These are phyloP conservation scores for Garcia nutans DNA, from an alignment of 345 rosid species.

Conservation along the genomic window DNA sequence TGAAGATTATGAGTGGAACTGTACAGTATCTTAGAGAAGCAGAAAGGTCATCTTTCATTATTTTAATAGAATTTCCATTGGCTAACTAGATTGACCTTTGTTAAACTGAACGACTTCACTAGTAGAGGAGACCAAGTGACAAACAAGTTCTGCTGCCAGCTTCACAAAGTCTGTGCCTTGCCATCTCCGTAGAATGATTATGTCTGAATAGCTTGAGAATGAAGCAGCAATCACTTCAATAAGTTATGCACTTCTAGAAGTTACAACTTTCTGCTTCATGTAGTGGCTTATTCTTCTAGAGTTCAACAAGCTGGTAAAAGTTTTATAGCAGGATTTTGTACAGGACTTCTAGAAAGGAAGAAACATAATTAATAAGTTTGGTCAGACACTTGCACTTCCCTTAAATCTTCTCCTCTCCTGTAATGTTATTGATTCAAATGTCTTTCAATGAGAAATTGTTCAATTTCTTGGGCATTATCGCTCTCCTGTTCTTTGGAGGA, in stretches of 20 bases:
- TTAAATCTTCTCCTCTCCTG: neutral
- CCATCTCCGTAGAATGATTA: neutral
- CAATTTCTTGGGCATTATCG: neutral
- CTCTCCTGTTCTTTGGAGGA: neutral
- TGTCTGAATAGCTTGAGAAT: neutral
- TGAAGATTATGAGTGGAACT: slow-evolving; percentile 74
- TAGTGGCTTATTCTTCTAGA: neutral
- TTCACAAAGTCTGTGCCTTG: neutral
- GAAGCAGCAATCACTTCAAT: neutral
- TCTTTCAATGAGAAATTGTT: neutral
- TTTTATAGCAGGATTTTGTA: neutral
- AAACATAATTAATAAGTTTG: neutral
- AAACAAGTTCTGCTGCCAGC: neutral
- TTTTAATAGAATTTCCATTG: slow-evolving; percentile 64
- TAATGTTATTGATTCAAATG: too few species aligned
- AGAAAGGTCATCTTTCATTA: slow-evolving; percentile 61
- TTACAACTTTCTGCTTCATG: neutral
- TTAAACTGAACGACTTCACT: neutral
- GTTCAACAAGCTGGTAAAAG: neutral
- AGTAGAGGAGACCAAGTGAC: neutral
- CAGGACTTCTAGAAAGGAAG: too few species aligned
- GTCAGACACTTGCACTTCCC: neutral
- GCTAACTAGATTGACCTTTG: slow-evolving; percentile 4
- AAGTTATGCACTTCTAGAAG: neutral
- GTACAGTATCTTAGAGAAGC: slow-evolving; percentile 77